phyloP scores from a whole-genome alignment of 345 rosid genomes.

The Citrus inodora region DNA sequence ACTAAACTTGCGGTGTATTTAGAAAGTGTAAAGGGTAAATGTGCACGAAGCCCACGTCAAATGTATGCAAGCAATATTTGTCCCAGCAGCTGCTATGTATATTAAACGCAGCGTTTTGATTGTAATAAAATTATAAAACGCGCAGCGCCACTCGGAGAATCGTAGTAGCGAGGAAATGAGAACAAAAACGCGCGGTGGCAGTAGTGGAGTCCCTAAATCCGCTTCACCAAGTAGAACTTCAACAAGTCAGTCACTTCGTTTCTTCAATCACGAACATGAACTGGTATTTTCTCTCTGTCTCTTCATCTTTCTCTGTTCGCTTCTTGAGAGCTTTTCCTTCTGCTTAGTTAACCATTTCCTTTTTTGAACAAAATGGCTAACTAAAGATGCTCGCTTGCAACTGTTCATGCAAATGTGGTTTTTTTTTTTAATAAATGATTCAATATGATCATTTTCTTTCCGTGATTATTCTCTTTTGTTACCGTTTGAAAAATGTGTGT shows the following conservation, averaged over 20 bases:
- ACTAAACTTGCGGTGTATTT: background rate
- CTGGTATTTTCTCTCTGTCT: background rate
- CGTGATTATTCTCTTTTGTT: background rate
- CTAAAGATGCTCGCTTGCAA: background rate
- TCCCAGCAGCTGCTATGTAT: background rate
- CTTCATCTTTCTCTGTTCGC: background rate
- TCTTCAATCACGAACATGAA: background rate
- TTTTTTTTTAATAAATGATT: background rate
- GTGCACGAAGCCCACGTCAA: background rate
- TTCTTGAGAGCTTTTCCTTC: background rate
- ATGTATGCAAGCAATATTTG: background rate
- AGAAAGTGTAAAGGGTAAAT: background rate
- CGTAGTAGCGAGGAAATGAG: background rate
- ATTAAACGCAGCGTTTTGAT: background rate
- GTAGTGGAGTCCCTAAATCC: background rate
- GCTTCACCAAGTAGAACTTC: background rate
- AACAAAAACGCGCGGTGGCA: slow-evolving; percentile 1
- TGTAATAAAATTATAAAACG: background rate
- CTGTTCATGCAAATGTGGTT: background rate
- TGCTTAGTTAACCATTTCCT: too few relatives aligned
- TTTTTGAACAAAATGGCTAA: too few relatives aligned
- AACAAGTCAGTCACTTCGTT: background rate
- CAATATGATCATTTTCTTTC: background rate
- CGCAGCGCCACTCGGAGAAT: background rate
- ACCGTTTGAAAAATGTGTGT: background rate